phyloP scores from a whole-genome alignment of 768 basidiomycete genomes.

The Russula emetica region DNA sequence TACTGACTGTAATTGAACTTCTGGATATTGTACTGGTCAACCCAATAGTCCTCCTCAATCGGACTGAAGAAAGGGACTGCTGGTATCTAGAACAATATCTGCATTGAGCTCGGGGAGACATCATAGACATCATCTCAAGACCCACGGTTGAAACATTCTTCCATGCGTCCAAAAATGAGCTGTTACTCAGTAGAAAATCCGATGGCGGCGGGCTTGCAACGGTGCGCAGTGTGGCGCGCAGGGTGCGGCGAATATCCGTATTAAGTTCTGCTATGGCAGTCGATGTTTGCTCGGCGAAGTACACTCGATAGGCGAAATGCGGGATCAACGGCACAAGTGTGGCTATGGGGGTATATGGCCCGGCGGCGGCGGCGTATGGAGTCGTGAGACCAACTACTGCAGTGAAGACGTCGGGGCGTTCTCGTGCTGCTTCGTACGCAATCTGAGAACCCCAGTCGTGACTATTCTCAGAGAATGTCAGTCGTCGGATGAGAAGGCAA shows the following conservation, averaged over 20 bases:
- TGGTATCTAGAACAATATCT: slow-evolving; percentile 43
- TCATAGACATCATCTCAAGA: not conserved
- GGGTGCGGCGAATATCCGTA: slow-evolving; percentile 49
- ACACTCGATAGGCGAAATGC: slow-evolving; percentile 52
- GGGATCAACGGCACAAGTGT: slow-evolving; percentile 44
- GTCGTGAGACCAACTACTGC: slow-evolving; percentile 56
- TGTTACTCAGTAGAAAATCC: slow-evolving; percentile 46
- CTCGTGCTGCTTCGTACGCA: slow-evolving; percentile 65
- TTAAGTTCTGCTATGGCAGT: slow-evolving; percentile 52
- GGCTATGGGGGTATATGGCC: slow-evolving; percentile 45
- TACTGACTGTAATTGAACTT: slow-evolving; percentile 60
- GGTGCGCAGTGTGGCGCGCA: slow-evolving; percentile 54
- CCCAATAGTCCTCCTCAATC: slow-evolving; percentile 66
- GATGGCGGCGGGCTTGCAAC: slow-evolving; percentile 53
- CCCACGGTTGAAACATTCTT: slow-evolving; percentile 41
- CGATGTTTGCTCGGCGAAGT: slow-evolving; percentile 49
- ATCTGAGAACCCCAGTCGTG: slow-evolving; percentile 73
- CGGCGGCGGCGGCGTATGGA: slow-evolving; percentile 58
- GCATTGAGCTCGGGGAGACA: not conserved
- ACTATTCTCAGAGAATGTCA: slow-evolving; percentile 35
- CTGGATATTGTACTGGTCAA: slow-evolving; percentile 54
- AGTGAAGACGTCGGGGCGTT: slow-evolving; percentile 59
- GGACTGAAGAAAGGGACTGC: slow-evolving; percentile 55
- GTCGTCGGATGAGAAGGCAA: not conserved
- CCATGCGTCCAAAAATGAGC: slow-evolving; percentile 54